These are phyloP conservation scores for Gremmenia infestans DNA, from an alignment of 2,329 filamentous ascomycete species.

Conservation along the genomic window DNA sequence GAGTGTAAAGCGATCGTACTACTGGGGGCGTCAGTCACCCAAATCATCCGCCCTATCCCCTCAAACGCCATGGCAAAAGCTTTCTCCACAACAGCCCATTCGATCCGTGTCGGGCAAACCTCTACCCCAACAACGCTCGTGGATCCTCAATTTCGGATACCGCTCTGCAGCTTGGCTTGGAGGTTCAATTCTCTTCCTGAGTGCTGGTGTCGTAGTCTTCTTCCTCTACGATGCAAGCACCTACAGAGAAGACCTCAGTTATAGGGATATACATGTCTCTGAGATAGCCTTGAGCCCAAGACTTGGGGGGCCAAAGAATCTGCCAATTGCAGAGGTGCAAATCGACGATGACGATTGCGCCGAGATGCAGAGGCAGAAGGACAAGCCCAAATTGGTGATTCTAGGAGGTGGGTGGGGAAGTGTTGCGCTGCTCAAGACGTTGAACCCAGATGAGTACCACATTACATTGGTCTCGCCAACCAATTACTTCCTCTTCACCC, in stretches of 20 bases:
- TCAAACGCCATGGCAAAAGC: slow-evolving; percentile 11
- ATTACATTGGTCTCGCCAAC: slow-evolving; percentile 91
- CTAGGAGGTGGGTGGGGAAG: slow-evolving; percentile 94
- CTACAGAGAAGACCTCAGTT: slow-evolving; percentile 67
- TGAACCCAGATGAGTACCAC: slow-evolving; percentile 90
- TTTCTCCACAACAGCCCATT: slow-evolving; percentile 9
- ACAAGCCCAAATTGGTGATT: slow-evolving; percentile 90
- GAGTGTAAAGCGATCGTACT: slow-evolving; percentile 1
- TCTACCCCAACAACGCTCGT: slow-evolving; percentile 44
- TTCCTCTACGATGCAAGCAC: slow-evolving; percentile 93
- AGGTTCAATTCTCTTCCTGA: slow-evolving; percentile 66
- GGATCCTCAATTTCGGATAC: slow-evolving; percentile 55
- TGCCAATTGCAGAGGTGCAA: slow-evolving; percentile 82
- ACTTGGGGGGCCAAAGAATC: slow-evolving; percentile 85
- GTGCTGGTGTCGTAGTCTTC: slow-evolving; percentile 69
- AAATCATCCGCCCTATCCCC: neutral
- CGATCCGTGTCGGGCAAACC: slow-evolving; percentile 46
- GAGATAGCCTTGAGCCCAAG: slow-evolving; percentile 75
- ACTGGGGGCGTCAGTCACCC: slow-evolving; percentile 1
- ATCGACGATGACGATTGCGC: slow-evolving; percentile 84
- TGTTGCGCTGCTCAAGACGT: slow-evolving; percentile 82
- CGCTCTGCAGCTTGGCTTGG: slow-evolving; percentile 68
- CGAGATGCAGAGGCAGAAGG: slow-evolving; percentile 64
- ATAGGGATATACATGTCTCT: slow-evolving; percentile 76
- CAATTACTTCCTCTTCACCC: slow-evolving; percentile 97